Evolutionary conservation across 2,329 filamentous ascomycete species (phyloP).

Genomic region (Whalleya microplaca): DNA sequence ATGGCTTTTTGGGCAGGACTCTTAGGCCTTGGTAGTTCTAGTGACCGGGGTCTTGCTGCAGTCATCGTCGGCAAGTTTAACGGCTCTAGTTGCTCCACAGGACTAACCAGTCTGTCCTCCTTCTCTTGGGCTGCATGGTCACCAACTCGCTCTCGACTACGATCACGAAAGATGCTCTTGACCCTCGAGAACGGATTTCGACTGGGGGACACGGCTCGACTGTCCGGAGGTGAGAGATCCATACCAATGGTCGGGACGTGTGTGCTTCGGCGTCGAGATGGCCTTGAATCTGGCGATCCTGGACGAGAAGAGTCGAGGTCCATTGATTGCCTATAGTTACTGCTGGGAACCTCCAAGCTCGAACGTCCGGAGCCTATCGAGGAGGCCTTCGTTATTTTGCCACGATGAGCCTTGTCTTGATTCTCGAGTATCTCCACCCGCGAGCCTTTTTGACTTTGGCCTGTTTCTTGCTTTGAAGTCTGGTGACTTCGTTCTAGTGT

Average conservation of each 20-base stretch:
- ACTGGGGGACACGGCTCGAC: slow-evolving; percentile 65
- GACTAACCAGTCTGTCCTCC: slow-evolving; percentile 39
- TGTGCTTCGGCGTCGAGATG: slow-evolving; percentile 47
- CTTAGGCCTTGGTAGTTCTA: slow-evolving; percentile 38
- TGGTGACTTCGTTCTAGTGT: slow-evolving; percentile 32
- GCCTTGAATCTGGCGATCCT: slow-evolving; percentile 56
- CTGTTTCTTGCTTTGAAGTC: slow-evolving; percentile 12
- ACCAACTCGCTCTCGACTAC: slow-evolving; percentile 49
- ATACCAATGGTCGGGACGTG: slow-evolving; percentile 63
- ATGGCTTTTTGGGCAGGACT: slow-evolving; percentile 45
- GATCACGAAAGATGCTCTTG: slow-evolving; percentile 60
- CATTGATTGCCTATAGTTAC: slow-evolving; percentile 43
- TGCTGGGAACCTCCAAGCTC: slow-evolving; percentile 55
- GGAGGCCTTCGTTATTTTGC: slow-evolving; percentile 30
- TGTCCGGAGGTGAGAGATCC: slow-evolving; percentile 66
- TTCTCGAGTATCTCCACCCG: slow-evolving; percentile 25
- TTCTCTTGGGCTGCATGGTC: slow-evolving; percentile 40
- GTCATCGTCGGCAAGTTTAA: slow-evolving; percentile 33
- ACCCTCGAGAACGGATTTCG: slow-evolving; percentile 62
- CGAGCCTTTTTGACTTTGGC: slow-evolving; percentile 17
- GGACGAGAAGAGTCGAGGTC: slow-evolving; percentile 52
- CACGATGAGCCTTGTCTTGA: slow-evolving; percentile 20
- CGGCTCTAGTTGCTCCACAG: slow-evolving; percentile 32
- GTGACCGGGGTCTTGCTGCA: slow-evolving; percentile 33
- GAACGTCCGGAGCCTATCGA: slow-evolving; percentile 41